Percentiles rank a stretch among this genome's conserved stretches.
Conservation (phyloP, 2,329 filamentous ascomycete species). For the Aspergillus sp. region DNA sequence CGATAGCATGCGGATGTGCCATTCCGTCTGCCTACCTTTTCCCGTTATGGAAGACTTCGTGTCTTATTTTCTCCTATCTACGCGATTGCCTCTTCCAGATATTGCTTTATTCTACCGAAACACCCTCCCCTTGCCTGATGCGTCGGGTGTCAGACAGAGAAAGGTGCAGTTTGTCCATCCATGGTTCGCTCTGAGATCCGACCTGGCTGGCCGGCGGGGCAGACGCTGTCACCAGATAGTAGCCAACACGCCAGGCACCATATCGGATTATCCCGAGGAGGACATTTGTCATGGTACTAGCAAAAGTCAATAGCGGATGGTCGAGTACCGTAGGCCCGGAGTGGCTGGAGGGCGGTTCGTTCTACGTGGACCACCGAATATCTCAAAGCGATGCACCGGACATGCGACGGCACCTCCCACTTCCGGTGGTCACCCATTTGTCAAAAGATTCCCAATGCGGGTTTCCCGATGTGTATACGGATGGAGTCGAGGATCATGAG, state of each 20-base stretch:
- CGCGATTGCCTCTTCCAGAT: neutral
- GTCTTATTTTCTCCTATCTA: slow-evolving; percentile 5
- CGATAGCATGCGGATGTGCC: neutral
- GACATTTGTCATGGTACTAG: neutral
- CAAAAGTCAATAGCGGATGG: neutral
- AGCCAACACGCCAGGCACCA: slow-evolving; percentile 1
- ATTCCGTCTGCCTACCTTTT: neutral
- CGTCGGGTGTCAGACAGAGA: slow-evolving; percentile 19
- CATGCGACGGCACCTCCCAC: slow-evolving; percentile 1
- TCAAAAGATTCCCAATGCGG: neutral
- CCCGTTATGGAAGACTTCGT: neutral
- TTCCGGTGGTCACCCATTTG: neutral
- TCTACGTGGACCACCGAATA: slow-evolving; percentile 2
- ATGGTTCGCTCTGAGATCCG: neutral
- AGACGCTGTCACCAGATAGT: slow-evolving; percentile 3
- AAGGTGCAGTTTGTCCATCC: neutral
- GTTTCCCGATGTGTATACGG: neutral
- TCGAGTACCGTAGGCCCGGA: neutral
- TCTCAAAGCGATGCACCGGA: neutral
- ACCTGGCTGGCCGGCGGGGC: neutral
- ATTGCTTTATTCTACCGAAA: neutral
- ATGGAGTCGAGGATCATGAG: neutral
- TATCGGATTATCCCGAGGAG: neutral
- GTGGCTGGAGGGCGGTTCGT: neutral
- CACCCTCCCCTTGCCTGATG: slow-evolving; percentile 14